Evolutionary conservation across 2,329 filamentous ascomycete genomes (phyloP).

Genomic region (Chaetomium sp.): DNA sequence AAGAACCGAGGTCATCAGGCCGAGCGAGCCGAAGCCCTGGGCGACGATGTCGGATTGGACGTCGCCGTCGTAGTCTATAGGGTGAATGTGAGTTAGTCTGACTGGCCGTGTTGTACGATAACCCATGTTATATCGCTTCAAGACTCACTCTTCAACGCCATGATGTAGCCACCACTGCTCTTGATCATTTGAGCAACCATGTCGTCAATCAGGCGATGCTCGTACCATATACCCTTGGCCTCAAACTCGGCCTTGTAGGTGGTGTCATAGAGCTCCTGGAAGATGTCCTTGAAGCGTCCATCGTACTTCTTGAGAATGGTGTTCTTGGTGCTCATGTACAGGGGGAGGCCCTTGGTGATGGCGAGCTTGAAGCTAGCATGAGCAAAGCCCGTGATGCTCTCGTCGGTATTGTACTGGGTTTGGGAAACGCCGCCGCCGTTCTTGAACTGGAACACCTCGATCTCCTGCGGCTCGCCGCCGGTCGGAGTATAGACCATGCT

Average conservation of each 20-base stretch:
- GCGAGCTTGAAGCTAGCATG: constrained; percentile 97
- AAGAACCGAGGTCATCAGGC: constrained; percentile 96
- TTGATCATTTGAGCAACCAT: constrained; percentile 99
- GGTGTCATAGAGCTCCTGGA: constrained; percentile 90
- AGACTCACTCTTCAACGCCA: constrained; percentile 89
- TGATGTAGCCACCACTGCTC: constrained; percentile 91
- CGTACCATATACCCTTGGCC: constrained; percentile 93
- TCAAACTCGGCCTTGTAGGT: constrained; percentile 86
- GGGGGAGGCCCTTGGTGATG: constrained; percentile 75
- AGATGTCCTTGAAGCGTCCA: constrained; percentile 98
- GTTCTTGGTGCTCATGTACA: constrained; percentile 99
- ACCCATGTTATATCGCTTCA: background rate
- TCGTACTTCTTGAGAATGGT: constrained; percentile 99
- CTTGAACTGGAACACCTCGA: constrained; percentile 88
- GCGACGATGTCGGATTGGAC: constrained; percentile 98
- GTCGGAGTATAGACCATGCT: constrained; percentile 92
- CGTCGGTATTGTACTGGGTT: constrained; percentile 97
- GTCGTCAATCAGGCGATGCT: constrained; percentile 98
- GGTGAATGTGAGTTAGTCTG: constrained; percentile 17
- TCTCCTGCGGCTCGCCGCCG: constrained; percentile 71
- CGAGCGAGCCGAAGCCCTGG: constrained; percentile 95
- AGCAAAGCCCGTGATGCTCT: constrained; percentile 90
- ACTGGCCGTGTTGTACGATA: background rate
- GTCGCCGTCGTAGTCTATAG: constrained; percentile 90
- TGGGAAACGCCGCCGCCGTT: constrained; percentile 81